phyloP scores from a whole-genome alignment of 208 protist species.

The Leishmania arabica region DNA sequence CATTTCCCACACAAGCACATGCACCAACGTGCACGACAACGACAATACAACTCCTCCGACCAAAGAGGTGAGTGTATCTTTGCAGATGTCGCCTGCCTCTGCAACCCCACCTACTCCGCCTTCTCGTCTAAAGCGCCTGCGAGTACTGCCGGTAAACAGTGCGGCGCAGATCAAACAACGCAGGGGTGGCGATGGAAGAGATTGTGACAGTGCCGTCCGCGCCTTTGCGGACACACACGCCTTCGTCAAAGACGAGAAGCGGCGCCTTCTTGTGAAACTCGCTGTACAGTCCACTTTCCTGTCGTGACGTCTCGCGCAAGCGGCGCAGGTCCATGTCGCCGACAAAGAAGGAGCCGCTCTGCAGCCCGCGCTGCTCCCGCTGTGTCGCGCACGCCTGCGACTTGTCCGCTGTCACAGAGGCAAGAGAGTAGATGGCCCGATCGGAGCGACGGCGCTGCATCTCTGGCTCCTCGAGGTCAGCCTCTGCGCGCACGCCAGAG shows the following conservation, averaged over 20 bases:
- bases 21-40: neutral
- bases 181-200: constrained; percentile 75
- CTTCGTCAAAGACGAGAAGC: constrained; percentile 82
- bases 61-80: neutral
- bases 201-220: constrained; percentile 77
- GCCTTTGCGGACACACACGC: constrained; percentile 76
- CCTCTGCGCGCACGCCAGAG: constrained; percentile 20
- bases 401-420: constrained; percentile 43
- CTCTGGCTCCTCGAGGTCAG: constrained; percentile 29
- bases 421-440: constrained; percentile 45
- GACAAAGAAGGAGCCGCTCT: constrained; percentile 84
- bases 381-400: constrained; percentile 62
- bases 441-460: constrained; percentile 33
- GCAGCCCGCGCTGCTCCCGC: constrained; percentile 53
- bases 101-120: neutral
- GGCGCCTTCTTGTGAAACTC: constrained; percentile 80
- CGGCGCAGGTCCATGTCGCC: constrained; percentile 70
- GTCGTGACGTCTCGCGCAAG: constrained; percentile 56
- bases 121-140: constrained; percentile 52
- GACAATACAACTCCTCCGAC: neutral
- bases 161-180: constrained; percentile 72
- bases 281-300: constrained; percentile 57
- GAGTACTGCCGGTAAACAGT: constrained; percentile 82
- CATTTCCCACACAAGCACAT: neutral
- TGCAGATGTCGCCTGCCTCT: neutral